Evolutionary conservation across 139 green algal genomes (phyloP).

Genomic region (Chlorella sp.): DNA sequence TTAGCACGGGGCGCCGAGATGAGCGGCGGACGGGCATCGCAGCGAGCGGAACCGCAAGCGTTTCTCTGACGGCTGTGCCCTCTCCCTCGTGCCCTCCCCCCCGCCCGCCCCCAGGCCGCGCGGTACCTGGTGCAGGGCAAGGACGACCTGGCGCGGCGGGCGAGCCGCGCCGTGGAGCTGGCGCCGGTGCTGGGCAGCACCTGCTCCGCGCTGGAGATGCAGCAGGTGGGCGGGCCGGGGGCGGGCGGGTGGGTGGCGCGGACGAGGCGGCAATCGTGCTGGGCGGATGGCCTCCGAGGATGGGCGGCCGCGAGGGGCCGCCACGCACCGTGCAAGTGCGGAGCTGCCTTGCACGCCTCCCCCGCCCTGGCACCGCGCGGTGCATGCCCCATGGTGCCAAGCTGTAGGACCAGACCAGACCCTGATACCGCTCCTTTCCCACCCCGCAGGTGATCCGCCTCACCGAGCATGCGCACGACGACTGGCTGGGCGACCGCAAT

Average conservation of each 20-base stretch:
- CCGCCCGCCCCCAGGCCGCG: slow-evolving; percentile 19
- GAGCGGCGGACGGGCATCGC: background rate
- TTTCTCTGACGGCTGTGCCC: background rate
- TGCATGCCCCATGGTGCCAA: background rate
- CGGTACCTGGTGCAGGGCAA: slow-evolving; percentile 48
- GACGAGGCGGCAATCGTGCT: too few relatives aligned
- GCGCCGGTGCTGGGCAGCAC: slow-evolving; percentile 34
- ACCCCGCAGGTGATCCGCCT: slow-evolving; percentile 45
- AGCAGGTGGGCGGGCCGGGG: slow-evolving; percentile 33
- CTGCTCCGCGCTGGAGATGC: slow-evolving; percentile 49
- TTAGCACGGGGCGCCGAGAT: background rate
- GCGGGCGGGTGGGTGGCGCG: too few relatives aligned
- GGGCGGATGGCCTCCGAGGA: background rate
- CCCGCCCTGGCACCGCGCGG: background rate
- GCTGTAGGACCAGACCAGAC: background rate
- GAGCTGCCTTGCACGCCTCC: background rate
- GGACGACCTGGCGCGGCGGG: slow-evolving; percentile 56
- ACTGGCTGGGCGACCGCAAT: slow-evolving; percentile 49
- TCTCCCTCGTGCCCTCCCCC: background rate
- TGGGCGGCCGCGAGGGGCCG: background rate
- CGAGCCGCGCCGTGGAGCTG: slow-evolving; percentile 48
- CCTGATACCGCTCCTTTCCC: background rate
- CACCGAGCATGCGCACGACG: slow-evolving; percentile 67
- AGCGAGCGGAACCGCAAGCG: background rate
- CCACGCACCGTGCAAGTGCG: background rate